Evolutionary conservation across 306 rosid genomes (phyloP).

Genomic region (Pachyrhizus erosus): DNA sequence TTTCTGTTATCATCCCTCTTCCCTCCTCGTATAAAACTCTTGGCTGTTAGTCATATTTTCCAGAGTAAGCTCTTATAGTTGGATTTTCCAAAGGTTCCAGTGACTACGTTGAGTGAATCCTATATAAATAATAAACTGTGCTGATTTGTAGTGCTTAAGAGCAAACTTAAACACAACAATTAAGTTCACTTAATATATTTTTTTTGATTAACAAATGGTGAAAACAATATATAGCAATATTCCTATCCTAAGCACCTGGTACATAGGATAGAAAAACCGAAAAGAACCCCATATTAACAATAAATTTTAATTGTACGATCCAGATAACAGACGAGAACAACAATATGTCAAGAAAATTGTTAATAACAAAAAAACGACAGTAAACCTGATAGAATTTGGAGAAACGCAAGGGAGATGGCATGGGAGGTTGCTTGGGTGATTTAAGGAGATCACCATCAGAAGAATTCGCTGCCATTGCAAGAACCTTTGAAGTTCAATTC

Average conservation of each 20-base stretch:
- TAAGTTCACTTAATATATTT: neutral
- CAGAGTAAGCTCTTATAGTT: slow-evolving; percentile 16
- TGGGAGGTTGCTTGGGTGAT: slow-evolving; percentile 69
- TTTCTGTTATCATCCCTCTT: neutral
- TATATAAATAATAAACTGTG: neutral
- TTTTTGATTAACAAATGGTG: neutral
- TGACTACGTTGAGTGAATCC: neutral
- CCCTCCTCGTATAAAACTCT: neutral
- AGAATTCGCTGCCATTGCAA: slow-evolving; percentile 65
- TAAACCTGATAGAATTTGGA: slow-evolving; percentile 87
- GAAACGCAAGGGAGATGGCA: slow-evolving; percentile 87
- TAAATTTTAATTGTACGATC: neutral
- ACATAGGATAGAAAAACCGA: neutral
- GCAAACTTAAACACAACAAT: neutral
- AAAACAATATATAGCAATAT: neutral
- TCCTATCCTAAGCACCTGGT: neutral
- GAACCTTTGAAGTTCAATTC: slow-evolving; percentile 37
- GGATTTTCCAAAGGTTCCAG: slow-evolving; percentile 21
- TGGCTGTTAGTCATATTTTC: neutral
- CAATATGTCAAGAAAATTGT: slow-evolving; percentile 17
- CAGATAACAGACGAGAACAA: slow-evolving; percentile 28
- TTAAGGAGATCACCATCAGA: slow-evolving; percentile 60
- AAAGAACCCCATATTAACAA: neutral
- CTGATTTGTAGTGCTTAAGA: slow-evolving; percentile 8
- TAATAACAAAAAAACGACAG: neutral